Evolutionary conservation across 2,329 filamentous ascomycete species (phyloP).

Genomic region (Diaporthe caulivora): DNA sequence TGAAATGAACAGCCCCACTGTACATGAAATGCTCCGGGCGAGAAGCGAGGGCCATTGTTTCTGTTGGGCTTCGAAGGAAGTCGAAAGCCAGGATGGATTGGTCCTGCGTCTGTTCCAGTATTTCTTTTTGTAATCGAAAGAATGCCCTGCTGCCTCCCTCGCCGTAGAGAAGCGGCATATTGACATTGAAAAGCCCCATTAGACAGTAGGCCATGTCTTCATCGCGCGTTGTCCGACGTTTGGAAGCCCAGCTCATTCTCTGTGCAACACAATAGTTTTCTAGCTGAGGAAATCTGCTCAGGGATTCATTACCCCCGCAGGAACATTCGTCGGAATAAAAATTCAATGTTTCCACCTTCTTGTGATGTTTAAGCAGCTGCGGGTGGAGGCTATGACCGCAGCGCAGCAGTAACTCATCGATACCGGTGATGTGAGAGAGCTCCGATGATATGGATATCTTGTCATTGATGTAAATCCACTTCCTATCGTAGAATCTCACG

Average conservation of each 20-base stretch:
- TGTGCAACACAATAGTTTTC: background rate
- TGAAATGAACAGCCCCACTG: background rate
- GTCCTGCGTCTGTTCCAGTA: background rate
- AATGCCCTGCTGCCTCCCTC: background rate
- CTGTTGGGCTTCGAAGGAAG: background rate
- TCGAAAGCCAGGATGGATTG: background rate
- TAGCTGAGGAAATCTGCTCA: background rate
- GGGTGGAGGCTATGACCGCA: background rate
- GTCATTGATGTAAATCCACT: conserved; percentile 32
- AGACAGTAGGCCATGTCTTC: conserved; percentile 20
- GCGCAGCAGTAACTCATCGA: conserved; percentile 32
- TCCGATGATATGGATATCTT: background rate
- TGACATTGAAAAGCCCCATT: conserved; percentile 9
- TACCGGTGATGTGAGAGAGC: background rate
- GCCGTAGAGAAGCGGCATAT: conserved; percentile 15
- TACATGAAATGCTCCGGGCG: background rate
- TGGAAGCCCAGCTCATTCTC: background rate
- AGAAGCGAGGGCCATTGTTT: background rate
- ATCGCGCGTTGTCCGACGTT: background rate
- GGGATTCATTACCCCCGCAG: background rate
- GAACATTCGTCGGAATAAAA: background rate
- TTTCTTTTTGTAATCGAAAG: background rate
- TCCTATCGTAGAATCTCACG: conserved; percentile 39
- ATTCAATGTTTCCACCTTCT: background rate
- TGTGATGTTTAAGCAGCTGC: background rate